Conservation (phyloP, 2,329 filamentous ascomycete genomes). For the Cercospora janseana region DNA sequence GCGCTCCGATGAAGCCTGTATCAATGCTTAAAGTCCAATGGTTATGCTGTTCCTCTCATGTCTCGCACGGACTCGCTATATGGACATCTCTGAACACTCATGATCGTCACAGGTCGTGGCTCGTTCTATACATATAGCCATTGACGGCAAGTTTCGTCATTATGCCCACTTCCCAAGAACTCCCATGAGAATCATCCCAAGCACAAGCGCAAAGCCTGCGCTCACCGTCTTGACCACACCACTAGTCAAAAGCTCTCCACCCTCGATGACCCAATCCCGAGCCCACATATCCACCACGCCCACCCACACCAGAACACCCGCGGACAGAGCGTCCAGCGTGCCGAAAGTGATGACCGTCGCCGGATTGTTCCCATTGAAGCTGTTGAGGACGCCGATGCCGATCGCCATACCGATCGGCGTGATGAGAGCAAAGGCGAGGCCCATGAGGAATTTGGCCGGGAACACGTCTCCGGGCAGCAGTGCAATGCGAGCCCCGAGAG, state of each 20-base stretch:
- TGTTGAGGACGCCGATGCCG: conserved; percentile 66
- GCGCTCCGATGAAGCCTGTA: too few species aligned
- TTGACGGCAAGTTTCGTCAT: too few species aligned
- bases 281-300: conserved; percentile 79
- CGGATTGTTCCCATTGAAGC: conserved; percentile 71
- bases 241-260: conserved; percentile 22
- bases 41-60: too few species aligned
- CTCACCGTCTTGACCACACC: conserved; percentile 19
- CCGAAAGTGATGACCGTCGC: conserved; percentile 69
- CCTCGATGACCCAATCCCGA: conserved; percentile 62
- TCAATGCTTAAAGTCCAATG: too few species aligned
- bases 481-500: conserved; percentile 80
- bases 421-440: conserved; percentile 63
- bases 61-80: too few species aligned
- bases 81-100: too few species aligned
- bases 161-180: conserved; percentile 29
- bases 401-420: conserved; percentile 80
- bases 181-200: conserved; percentile 24
- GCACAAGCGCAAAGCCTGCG: conserved; percentile 15
- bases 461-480: conserved; percentile 54
- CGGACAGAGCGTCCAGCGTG: conserved; percentile 69
- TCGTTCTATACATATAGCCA: too few species aligned
- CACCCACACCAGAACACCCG: conserved; percentile 77
- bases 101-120: too few species aligned
- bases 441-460: conserved; percentile 59